Evolutionary conservation across 225 moss, liverwort and hornwort species (phyloP).

Genomic region (Bryum argenteum): DNA sequence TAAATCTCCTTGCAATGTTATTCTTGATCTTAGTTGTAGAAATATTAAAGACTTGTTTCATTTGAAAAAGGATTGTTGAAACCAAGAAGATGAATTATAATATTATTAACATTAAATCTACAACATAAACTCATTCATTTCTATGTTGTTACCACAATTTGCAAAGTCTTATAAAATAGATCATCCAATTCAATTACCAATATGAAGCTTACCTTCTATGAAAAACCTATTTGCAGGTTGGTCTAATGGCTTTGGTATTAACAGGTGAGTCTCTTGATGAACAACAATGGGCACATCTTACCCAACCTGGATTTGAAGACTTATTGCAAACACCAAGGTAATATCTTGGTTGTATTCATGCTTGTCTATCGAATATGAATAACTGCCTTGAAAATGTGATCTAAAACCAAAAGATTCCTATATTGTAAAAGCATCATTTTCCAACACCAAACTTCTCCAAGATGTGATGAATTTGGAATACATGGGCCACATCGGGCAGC

Average conservation of each 20-base stretch:
- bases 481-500: no score
- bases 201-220: not conserved
- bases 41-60: no score
- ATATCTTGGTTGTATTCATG: not conserved
- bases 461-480: no score
- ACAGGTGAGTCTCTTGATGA: constrained; percentile 74
- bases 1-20: no score
- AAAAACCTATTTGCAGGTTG: constrained; percentile 61
- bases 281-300: constrained; percentile 57
- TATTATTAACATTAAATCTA: not conserved
- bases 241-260: constrained; percentile 81
- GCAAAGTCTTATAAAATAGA: not conserved
- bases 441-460: no score
- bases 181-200: not conserved
- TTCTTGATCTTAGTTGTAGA: no score
- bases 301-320: constrained; percentile 64
- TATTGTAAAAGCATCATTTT: no score
- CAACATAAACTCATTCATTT: not conserved
- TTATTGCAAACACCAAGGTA: constrained; percentile 76
- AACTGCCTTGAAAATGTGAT: no score
- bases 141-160: not conserved
- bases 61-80: no score
- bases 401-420: no score
- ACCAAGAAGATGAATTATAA: not conserved
- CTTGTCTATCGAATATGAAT: no score